Evolutionary conservation across 371 early-diverging fungal species (phyloP).

Genomic region (Mucor mucedo): DNA sequence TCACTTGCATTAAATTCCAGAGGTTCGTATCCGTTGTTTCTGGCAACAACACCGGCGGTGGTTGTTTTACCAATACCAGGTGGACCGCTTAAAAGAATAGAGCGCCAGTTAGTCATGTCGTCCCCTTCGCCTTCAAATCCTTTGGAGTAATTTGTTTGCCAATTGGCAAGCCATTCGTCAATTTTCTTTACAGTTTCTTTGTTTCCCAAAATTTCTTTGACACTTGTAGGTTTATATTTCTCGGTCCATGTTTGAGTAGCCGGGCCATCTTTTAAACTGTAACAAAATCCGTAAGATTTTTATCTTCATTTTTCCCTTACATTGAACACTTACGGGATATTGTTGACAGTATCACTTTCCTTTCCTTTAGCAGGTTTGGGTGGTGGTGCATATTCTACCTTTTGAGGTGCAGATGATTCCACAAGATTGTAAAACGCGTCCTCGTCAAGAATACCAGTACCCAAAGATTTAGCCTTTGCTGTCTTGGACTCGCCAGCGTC

Average conservation of each 20-base stretch:
- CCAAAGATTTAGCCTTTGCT: constrained; percentile 79
- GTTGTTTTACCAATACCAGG: constrained; percentile 99
- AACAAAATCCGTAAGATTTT: not conserved
- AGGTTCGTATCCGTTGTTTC: constrained; percentile 79
- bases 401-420: constrained; percentile 40
- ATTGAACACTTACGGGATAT: constrained; percentile 4
- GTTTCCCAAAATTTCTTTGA: constrained; percentile 95
- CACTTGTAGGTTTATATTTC: constrained; percentile 89
- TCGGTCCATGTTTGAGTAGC: constrained; percentile 82
- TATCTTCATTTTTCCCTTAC: not conserved
- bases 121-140: constrained; percentile 21
- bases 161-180: constrained; percentile 25
- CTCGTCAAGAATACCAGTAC: constrained; percentile 85
- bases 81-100: constrained; percentile 94
- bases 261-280: not conserved
- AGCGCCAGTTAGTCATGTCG: constrained; percentile 51
- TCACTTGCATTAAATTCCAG: constrained; percentile 99
- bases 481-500: constrained; percentile 95
- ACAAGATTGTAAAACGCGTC: constrained; percentile 88
- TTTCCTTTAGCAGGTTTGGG: constrained; percentile 16
- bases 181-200: constrained; percentile 68
- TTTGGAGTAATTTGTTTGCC: constrained; percentile 32
- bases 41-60: constrained; percentile 89
- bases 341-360: constrained; percentile 3
- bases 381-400: constrained; percentile 13